Evolutionary conservation across 352 stramenopile genomes (phyloP).

Genomic region (Elongisporangium senticosum): DNA sequence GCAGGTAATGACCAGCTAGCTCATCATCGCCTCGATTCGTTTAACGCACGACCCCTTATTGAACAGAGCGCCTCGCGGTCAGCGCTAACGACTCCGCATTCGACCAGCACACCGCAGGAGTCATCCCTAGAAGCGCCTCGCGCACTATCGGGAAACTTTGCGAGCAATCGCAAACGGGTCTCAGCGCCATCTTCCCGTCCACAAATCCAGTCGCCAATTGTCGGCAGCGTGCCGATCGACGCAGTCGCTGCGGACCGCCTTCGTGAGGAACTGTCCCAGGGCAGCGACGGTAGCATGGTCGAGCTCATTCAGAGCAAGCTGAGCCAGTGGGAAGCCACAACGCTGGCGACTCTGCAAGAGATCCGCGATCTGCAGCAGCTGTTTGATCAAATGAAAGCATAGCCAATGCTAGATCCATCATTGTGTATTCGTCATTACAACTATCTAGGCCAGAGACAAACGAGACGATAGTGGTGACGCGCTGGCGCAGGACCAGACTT

Average conservation of each 20-base stretch:
- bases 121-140: conserved; percentile 11
- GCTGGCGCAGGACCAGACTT: conserved; percentile 34
- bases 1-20: not conserved
- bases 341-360: conserved; percentile 59
- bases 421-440: not conserved
- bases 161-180: conserved; percentile 57
- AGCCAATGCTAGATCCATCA: conserved; percentile 2
- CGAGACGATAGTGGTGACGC: not conserved
- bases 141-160: conserved; percentile 39
- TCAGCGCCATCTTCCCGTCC: conserved; percentile 6
- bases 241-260: conserved; percentile 11
- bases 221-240: conserved; percentile 14
- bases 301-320: conserved; percentile 53
- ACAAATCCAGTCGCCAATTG: conserved; percentile 39
- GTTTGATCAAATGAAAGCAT: conserved; percentile 36
- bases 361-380: conserved; percentile 67
- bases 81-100: not conserved
- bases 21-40: not conserved
- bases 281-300: conserved; percentile 30
- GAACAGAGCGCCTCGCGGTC: not conserved
- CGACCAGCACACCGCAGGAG: not conserved
- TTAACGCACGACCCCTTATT: not conserved
- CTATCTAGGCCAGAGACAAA: not conserved
- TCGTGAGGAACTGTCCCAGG: conserved; percentile 21
- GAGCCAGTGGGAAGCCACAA: conserved; percentile 53